Evolutionary conservation across 176 grass and related monocot species (phyloP).

Genomic region (Sorghum bicolor): DNA sequence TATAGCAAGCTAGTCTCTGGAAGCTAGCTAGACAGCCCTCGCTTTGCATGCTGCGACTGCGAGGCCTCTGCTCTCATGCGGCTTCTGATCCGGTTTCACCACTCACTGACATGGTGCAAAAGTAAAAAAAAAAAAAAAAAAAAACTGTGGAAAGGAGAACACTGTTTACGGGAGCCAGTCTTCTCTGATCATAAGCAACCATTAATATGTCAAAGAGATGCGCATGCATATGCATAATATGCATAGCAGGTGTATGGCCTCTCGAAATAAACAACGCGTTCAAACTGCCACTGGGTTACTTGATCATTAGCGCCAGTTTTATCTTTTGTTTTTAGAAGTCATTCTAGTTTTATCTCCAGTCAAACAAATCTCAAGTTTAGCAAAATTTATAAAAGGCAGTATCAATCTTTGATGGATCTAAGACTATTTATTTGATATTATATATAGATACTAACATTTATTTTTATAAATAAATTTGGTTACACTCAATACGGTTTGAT

Average conservation of each 20-base stretch:
- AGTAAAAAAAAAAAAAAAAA: neutral
- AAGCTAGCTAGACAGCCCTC: conserved; percentile 7
- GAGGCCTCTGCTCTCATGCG: conserved; percentile 7
- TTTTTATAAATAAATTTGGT: neutral
- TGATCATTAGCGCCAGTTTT: no score
- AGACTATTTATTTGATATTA: no score
- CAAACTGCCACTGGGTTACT: no score
- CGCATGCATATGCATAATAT: neutral
- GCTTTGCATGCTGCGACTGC: neutral
- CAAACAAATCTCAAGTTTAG: neutral
- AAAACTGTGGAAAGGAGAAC: neutral
- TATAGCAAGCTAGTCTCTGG: neutral
- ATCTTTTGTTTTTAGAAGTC: no score
- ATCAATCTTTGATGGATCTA: no score
- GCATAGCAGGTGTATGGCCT: no score
- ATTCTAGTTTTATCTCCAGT: neutral
- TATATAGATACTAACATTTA: neutral
- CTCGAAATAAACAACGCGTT: neutral
- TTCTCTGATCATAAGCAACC: conserved; percentile 28
- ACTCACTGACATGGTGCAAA: neutral
- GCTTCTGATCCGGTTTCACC: conserved; percentile 36
- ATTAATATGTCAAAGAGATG: neutral
- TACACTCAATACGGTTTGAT: neutral
- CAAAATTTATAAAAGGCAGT: neutral
- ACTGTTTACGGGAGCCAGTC: neutral